phyloP scores from a whole-genome alignment of 192 early-diverging fungal genomes.

The Podochytrium sp. region DNA sequence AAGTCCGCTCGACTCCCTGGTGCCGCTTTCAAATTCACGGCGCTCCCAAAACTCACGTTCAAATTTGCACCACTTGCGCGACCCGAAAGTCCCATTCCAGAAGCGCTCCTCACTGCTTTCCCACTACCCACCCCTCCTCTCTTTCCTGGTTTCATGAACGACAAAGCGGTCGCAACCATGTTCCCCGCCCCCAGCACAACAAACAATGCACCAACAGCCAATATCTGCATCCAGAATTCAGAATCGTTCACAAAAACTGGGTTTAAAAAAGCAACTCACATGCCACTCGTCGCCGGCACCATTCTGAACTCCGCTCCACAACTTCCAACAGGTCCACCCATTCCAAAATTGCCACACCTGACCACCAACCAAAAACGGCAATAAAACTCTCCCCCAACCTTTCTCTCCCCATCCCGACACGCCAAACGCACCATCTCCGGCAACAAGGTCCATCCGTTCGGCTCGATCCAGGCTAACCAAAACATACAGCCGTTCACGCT shows the following conservation, averaged over 20 bases:
- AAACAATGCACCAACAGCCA: conserved; percentile 37
- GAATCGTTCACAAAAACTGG: not conserved
- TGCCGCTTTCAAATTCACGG: too few relatives aligned
- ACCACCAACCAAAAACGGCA: conserved; percentile 42
- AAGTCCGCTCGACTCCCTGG: too few relatives aligned
- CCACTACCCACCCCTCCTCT: too few relatives aligned
- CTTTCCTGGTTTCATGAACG: conserved; percentile 15
- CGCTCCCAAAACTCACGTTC: too few relatives aligned
- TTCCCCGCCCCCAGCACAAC: conserved; percentile 40
- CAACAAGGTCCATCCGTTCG: conserved; percentile 49
- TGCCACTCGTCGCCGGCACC: conserved; percentile 30
- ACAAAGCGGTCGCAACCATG: conserved; percentile 41
- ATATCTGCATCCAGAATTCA: conserved; percentile 18
- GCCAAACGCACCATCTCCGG: conserved; percentile 45
- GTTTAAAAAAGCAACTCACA: conserved; percentile 13
- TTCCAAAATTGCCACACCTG: conserved; percentile 48
- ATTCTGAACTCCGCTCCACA: conserved; percentile 10
- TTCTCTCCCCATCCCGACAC: not conserved
- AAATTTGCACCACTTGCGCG: too few relatives aligned
- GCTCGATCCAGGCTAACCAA: conserved; percentile 51
- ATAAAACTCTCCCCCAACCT: conserved; percentile 11
- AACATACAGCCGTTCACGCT: conserved; percentile 44
- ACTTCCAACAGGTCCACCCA: conserved; percentile 10
- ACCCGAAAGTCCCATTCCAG: too few relatives aligned
- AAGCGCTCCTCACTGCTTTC: too few relatives aligned